A percentile compares a stretch with the other conserved stretches of the same genome.
Conservation (phyloP, 1,284 basidiomycete species). For the Trichosporon inkin region DNA sequence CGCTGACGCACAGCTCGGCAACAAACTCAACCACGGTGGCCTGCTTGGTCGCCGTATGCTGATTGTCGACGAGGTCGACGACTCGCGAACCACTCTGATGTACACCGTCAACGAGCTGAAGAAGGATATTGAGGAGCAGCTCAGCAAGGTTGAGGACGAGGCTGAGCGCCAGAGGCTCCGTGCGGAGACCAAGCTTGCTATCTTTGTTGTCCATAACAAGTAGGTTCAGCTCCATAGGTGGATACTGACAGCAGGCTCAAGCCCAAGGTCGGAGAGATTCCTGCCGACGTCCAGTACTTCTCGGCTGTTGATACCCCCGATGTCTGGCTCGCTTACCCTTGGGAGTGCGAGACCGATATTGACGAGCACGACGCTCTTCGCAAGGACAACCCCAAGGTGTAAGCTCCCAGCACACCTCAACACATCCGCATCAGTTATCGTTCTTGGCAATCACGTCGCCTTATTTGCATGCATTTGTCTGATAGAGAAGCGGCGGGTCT, state of each 20-base stretch:
- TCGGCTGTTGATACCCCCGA: slow-evolving; percentile 50
- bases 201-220: slow-evolving; percentile 96
- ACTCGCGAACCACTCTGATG: slow-evolving; percentile 84
- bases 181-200: slow-evolving; percentile 65
- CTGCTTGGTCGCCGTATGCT: slow-evolving; percentile 73
- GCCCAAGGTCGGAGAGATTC: slow-evolving; percentile 69
- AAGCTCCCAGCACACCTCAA: neutral
- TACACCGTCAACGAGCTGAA: slow-evolving; percentile 82
- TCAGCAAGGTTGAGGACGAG: slow-evolving; percentile 59
- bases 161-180: slow-evolving; percentile 65
- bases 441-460: neutral
- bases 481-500: no score
- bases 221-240: slow-evolving; percentile 22
- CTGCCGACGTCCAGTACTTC: slow-evolving; percentile 52
- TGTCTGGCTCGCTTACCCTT: slow-evolving; percentile 51
- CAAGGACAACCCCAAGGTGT: slow-evolving; percentile 32
- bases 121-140: slow-evolving; percentile 75
- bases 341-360: slow-evolving; percentile 48
- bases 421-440: neutral
- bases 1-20: slow-evolving; percentile 36
- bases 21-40: slow-evolving; percentile 45
- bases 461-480: slow-evolving; percentile 3
- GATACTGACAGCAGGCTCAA: slow-evolving; percentile 55
- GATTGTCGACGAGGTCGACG: slow-evolving; percentile 91
- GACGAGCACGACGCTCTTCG: slow-evolving; percentile 43